Conservation (phyloP, 257 asterid genomes). For the Plectranthus barbatus region DNA sequence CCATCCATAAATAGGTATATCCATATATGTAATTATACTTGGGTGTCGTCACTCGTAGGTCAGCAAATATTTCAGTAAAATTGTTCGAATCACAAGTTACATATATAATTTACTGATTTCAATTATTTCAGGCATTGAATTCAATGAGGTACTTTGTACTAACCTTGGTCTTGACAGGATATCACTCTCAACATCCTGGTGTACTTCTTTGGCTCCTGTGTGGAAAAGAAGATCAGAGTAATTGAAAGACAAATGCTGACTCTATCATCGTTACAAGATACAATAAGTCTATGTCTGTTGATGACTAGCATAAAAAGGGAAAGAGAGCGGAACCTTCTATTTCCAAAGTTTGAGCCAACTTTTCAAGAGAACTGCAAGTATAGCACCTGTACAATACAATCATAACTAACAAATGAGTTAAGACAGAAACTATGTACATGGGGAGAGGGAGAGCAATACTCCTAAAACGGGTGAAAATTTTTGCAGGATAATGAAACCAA, state of each 20-base stretch:
- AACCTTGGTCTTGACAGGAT: conserved; percentile 45
- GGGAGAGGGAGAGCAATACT: not conserved
- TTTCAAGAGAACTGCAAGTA: conserved; percentile 68
- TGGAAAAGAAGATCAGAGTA: not conserved
- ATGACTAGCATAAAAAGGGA: not conserved
- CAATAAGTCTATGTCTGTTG: not conserved
- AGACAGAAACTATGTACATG: not conserved
- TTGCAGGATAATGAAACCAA: not conserved
- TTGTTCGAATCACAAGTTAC: not conserved
- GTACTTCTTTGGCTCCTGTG: conserved; percentile 32
- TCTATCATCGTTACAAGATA: not conserved
- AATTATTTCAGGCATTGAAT: not conserved
- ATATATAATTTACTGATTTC: not conserved
- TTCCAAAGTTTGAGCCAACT: conserved; percentile 53
- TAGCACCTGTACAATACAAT: conserved; percentile 49
- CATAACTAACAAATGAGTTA: not conserved
- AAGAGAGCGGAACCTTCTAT: conserved; percentile 31
- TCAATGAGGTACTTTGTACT: conserved; percentile 5
- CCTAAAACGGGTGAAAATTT: not conserved
- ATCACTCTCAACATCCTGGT: conserved; percentile 18
- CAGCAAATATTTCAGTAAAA: not conserved
- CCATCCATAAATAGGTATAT: not conserved
- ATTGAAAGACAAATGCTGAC: conserved; percentile 5
- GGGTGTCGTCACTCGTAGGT: not conserved
- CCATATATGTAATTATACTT: not conserved